These are phyloP conservation scores for Lepidium aucheri DNA, from an alignment of 345 rosid genomes.

Conservation along the genomic window DNA sequence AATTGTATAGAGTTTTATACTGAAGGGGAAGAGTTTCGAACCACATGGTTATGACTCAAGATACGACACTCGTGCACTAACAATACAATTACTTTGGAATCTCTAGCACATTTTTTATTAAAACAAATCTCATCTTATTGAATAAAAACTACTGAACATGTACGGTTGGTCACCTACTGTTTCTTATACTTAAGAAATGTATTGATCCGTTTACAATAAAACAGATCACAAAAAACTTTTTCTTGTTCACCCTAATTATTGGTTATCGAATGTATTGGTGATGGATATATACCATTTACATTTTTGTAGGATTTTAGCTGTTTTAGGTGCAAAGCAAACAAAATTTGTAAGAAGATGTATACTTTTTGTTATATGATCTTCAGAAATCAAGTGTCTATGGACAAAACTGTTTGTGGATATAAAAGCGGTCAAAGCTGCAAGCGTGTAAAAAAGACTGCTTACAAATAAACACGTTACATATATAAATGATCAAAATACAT, in stretches of 20 bases:
- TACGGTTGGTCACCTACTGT: too few species aligned
- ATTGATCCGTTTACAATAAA: too few species aligned
- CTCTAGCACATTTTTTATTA: background rate
- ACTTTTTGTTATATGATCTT: too few species aligned
- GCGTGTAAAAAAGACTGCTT: background rate
- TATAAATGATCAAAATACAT: slow-evolving; percentile 1
- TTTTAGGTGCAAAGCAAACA: too few species aligned
- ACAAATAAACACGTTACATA: background rate
- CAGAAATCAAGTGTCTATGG: too few species aligned
- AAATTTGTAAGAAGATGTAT: too few species aligned
- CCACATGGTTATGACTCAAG: slow-evolving; percentile 8
- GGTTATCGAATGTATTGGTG: background rate
- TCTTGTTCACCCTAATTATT: background rate
- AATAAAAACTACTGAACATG: background rate
- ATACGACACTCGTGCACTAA: slow-evolving; percentile 21
- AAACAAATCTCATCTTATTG: background rate
- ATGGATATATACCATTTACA: background rate
- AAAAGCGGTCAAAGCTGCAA: slow-evolving; percentile 2
- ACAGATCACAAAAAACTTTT: too few species aligned
- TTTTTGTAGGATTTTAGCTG: too few species aligned
- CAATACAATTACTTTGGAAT: background rate
- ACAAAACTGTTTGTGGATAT: background rate
- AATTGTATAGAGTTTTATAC: background rate
- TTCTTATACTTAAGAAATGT: too few species aligned
- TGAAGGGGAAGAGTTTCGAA: background rate